These are phyloP conservation scores for Phoma sp. DNA, from an alignment of 2,329 filamentous ascomycete species.

Conservation along the genomic window DNA sequence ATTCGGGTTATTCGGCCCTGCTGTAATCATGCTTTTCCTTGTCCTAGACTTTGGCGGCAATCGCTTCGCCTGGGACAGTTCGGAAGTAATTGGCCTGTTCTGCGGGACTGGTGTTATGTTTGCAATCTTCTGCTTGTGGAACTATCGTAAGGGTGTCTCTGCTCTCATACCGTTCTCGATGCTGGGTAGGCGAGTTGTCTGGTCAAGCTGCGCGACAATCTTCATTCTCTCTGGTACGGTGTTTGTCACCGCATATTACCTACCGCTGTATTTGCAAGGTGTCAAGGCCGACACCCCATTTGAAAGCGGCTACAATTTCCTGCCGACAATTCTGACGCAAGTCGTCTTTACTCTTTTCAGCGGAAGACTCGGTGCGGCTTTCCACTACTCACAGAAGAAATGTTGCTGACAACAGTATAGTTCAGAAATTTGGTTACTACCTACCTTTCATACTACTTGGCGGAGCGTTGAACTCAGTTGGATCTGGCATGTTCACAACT, in stretches of 20 bases:
- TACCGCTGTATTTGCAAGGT: constrained; percentile 74
- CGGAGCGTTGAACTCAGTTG: constrained; percentile 44
- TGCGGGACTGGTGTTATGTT: constrained; percentile 55
- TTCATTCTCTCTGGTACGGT: constrained; percentile 66
- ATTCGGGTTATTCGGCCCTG: constrained; percentile 52
- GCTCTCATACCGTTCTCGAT: constrained; percentile 64
- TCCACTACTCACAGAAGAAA: constrained; percentile 5
- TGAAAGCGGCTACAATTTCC: constrained; percentile 23
- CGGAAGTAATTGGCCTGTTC: constrained; percentile 60
- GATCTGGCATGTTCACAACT: constrained; percentile 49
- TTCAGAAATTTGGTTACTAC: constrained; percentile 51
- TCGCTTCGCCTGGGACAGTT: constrained; percentile 56
- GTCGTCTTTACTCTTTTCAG: constrained; percentile 53
- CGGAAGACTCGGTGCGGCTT: constrained; percentile 26
- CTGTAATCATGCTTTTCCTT: constrained; percentile 56
- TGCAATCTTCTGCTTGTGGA: constrained; percentile 63
- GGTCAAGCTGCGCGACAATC: constrained; percentile 52
- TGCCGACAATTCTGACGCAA: constrained; percentile 24
- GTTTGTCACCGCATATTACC: constrained; percentile 68
- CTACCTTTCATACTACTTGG: constrained; percentile 49
- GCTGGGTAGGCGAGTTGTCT: constrained; percentile 22
- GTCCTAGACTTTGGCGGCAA: constrained; percentile 59
- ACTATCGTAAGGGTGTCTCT: constrained; percentile 62
- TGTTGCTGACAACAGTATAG: constrained; percentile 30
- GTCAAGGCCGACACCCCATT: constrained; percentile 59